A percentile compares a stretch with the other conserved stretches of the same genome.
Evolutionary conservation across 1,284 basidiomycete species (phyloP).

Genomic region (Irpex lacteus): DNA sequence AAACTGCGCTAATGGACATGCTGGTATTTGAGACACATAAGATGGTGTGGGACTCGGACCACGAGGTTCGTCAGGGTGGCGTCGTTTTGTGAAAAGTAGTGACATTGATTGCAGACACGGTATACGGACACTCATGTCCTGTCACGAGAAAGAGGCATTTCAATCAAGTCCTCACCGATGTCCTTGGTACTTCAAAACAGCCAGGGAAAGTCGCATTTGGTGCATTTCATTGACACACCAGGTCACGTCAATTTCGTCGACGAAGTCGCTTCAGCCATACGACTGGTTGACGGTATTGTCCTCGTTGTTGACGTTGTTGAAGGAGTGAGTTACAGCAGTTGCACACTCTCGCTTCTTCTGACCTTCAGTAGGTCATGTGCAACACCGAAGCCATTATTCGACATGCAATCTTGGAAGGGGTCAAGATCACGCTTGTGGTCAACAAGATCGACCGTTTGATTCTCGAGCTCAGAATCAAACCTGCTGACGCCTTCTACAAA

Average conservation of each 20-base stretch:
- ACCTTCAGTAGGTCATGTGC: constrained; percentile 70
- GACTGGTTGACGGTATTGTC: constrained; percentile 91
- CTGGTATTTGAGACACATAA: constrained; percentile 96
- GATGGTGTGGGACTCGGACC: constrained; percentile 88
- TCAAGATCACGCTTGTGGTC: constrained; percentile 92
- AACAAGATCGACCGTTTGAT: constrained; percentile 99
- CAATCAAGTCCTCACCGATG: constrained; percentile 97
- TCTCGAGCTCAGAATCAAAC: constrained; percentile 93
- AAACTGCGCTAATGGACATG: constrained; percentile 97
- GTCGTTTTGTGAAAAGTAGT: constrained; percentile 10
- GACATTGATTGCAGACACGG: constrained; percentile 51
- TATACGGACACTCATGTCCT: constrained; percentile 97
- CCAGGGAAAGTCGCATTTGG: constrained; percentile 86
- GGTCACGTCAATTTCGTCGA: constrained; percentile 98
- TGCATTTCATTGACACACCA: constrained; percentile 96
- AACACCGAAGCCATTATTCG: constrained; percentile 85
- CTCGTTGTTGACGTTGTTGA: constrained; percentile 96
- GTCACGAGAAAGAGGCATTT: constrained; percentile 86
- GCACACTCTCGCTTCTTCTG: background rate
- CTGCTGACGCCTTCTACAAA: constrained; percentile 97
- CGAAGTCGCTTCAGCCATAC: constrained; percentile 87
- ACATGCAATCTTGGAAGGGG: constrained; percentile 83
- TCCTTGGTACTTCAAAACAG: constrained; percentile 89
- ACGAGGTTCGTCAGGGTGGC: constrained; percentile 55
- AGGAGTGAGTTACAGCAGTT: constrained; percentile 57